phyloP scores from a whole-genome alignment of 1,284 basidiomycete genomes.

The Sporisorium graminicola region DNA sequence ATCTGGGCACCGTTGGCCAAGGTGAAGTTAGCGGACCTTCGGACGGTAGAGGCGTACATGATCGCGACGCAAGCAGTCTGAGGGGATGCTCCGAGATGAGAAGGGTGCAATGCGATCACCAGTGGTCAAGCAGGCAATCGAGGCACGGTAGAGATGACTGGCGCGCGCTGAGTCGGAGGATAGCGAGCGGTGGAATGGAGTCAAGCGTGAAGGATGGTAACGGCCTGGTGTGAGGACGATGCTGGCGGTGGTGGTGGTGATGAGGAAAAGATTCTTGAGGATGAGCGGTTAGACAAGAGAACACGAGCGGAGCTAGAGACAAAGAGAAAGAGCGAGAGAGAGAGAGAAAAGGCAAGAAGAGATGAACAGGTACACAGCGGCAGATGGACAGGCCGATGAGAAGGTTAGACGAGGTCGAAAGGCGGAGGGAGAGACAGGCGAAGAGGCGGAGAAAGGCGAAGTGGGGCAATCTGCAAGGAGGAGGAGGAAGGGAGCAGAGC shows the following conservation, averaged over 20 bases:
- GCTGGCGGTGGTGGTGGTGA: background rate
- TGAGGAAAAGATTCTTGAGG: conserved; percentile 10
- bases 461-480: conserved; percentile 31
- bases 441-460: conserved; percentile 4
- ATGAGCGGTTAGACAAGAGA: conserved; percentile 9
- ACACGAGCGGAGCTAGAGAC: conserved; percentile 8
- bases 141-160: too few species aligned
- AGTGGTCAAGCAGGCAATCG: conserved; percentile 1
- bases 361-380: conserved; percentile 32
- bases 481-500: conserved; percentile 1
- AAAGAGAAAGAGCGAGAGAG: conserved; percentile 14
- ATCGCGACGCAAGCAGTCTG: too few species aligned
- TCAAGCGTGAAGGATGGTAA: conserved; percentile 2
- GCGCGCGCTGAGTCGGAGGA: conserved; percentile 4
- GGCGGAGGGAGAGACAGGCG: background rate
- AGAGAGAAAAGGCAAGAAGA: conserved; percentile 9
- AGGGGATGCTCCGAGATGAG: conserved; percentile 1
- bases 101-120: conserved; percentile 9
- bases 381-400: conserved; percentile 26
- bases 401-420: conserved; percentile 17
- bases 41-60: conserved; percentile 57
- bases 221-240: conserved; percentile 2
- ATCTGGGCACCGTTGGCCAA: conserved; percentile 62
- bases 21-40: conserved; percentile 55
- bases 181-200: background rate